Conservation (phyloP, 768 basidiomycete species). For the Leucosporidium scottii region DNA sequence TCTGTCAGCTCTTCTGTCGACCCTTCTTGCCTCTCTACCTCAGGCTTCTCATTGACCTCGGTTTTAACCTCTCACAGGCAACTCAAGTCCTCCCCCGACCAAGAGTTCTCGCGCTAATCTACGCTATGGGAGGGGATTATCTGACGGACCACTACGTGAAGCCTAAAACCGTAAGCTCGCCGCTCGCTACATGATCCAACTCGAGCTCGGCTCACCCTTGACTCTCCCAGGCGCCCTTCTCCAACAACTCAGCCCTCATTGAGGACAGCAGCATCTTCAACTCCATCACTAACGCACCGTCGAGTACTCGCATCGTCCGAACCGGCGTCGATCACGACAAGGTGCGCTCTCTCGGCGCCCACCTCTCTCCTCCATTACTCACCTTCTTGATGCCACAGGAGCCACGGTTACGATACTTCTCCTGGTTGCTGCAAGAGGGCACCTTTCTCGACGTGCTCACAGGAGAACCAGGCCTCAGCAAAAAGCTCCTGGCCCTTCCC, state of each 20-base stretch:
- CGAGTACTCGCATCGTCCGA: too few relatives aligned
- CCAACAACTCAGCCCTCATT: background rate
- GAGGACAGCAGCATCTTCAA: background rate
- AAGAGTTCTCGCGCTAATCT: background rate
- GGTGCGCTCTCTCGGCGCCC: background rate
- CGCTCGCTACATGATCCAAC: too few relatives aligned
- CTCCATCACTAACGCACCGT: background rate
- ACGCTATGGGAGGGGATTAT: background rate
- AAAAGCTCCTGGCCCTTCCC: background rate
- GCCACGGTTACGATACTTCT: background rate
- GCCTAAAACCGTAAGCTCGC: background rate
- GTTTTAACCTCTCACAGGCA: background rate
- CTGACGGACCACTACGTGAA: background rate
- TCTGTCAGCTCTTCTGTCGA: background rate
- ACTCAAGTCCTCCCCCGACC: background rate
- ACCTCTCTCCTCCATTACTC: background rate
- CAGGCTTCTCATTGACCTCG: background rate
- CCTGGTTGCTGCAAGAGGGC: conserved; percentile 56
- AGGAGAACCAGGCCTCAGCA: conserved; percentile 38
- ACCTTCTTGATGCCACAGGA: background rate
- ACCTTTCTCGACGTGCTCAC: conserved; percentile 56
- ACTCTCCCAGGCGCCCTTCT: background rate
- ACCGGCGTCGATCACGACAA: too few relatives aligned
- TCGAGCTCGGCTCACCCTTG: background rate
- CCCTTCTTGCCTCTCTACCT: background rate